Conservation (phyloP, 345 rosid species). For the Diplotaxis tenuifolia region DNA sequence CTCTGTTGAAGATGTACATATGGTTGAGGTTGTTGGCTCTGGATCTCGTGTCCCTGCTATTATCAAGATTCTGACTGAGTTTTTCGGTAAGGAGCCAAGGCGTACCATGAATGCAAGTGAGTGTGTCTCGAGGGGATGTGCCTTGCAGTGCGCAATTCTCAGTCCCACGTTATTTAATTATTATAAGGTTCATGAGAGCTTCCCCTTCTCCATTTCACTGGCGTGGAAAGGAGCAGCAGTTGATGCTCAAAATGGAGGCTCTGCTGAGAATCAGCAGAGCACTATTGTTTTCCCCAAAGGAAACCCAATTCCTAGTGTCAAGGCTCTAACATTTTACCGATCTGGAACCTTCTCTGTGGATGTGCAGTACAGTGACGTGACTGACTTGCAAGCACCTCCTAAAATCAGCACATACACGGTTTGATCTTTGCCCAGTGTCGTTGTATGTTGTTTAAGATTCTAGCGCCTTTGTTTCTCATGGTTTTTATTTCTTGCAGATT, state of each 20-base stretch:
- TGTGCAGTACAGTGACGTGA: slow-evolving; percentile 67
- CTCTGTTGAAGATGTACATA: slow-evolving; percentile 67
- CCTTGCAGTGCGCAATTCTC: slow-evolving; percentile 92
- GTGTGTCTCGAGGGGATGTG: slow-evolving; percentile 89
- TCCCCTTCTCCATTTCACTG: slow-evolving; percentile 71
- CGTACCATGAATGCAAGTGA: slow-evolving; percentile 99
- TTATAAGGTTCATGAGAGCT: slow-evolving; percentile 76
- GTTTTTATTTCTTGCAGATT: slow-evolving; percentile 50
- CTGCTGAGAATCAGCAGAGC: slow-evolving; percentile 70
- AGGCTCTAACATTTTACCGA: slow-evolving; percentile 81
- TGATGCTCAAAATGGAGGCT: slow-evolving; percentile 59
- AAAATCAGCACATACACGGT: slow-evolving; percentile 87
- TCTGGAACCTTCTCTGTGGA: slow-evolving; percentile 73
- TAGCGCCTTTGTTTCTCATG: slow-evolving; percentile 10
- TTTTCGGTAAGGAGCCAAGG: slow-evolving; percentile 95
- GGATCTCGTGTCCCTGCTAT: slow-evolving; percentile 89
- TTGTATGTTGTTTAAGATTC: neutral
- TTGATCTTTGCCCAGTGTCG: slow-evolving; percentile 8
- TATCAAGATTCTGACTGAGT: slow-evolving; percentile 72
- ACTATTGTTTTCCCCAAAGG: slow-evolving; percentile 84
- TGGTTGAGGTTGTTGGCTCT: slow-evolving; percentile 94
- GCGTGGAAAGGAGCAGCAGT: slow-evolving; percentile 78
- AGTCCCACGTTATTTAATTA: slow-evolving; percentile 55
- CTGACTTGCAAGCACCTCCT: slow-evolving; percentile 61
- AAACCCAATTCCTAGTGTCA: slow-evolving; percentile 80